Percentiles rank a stretch among this genome's conserved stretches.
Conservation (phyloP, 1,284 basidiomycete species). For the Porphyrellus sp. region DNA sequence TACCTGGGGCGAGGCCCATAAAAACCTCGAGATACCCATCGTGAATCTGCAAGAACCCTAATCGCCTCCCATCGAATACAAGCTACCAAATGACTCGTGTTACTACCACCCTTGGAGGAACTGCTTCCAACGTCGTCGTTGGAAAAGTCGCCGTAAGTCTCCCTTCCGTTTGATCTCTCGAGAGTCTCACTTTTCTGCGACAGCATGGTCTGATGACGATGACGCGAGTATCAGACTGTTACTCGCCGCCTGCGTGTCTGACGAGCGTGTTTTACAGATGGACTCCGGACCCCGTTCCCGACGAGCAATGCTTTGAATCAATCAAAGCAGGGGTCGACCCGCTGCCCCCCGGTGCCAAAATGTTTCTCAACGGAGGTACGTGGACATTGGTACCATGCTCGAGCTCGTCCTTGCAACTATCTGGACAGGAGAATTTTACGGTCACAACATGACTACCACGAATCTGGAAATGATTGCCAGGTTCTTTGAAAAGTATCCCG, state of each 20-base stretch:
- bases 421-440: constrained; percentile 34
- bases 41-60: no score
- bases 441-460: constrained; percentile 28
- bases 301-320: constrained; percentile 56
- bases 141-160: constrained; percentile 38
- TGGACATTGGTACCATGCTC: neutral
- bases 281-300: constrained; percentile 33
- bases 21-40: neutral
- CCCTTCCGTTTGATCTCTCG: no score
- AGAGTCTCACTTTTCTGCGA: neutral
- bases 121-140: constrained; percentile 27
- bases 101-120: constrained; percentile 37
- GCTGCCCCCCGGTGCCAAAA: constrained; percentile 45
- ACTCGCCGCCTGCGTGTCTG: neutral
- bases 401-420: neutral
- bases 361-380: constrained; percentile 48
- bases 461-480: constrained; percentile 44
- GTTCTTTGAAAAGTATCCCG: constrained; percentile 52
- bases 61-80: neutral
- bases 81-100: constrained; percentile 16
- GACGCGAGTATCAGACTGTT: constrained; percentile 18
- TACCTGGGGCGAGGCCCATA: neutral
- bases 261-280: constrained; percentile 10
- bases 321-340: constrained; percentile 64
- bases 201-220: constrained; percentile 33